phyloP scores from a whole-genome alignment of 768 basidiomycete species.

The Tricholoma bakamatsutake region DNA sequence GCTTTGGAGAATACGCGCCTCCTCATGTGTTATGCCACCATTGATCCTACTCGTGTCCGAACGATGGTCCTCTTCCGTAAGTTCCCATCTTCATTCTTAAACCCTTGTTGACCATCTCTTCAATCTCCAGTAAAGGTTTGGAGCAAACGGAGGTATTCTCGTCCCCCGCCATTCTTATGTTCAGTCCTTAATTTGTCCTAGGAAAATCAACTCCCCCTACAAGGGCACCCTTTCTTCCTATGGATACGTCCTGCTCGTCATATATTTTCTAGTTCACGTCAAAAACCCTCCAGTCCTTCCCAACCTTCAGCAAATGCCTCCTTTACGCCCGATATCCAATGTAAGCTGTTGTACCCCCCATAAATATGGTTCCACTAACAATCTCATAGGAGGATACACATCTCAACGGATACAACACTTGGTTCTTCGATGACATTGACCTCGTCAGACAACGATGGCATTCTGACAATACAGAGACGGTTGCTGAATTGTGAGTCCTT shows the following conservation, averaged over 20 bases:
- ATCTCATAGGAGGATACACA: slow-evolving; percentile 66
- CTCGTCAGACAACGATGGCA: slow-evolving; percentile 88
- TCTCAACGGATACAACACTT: slow-evolving; percentile 76
- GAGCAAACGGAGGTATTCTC: slow-evolving; percentile 82
- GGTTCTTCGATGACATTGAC: slow-evolving; percentile 99
- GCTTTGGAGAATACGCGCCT: slow-evolving; percentile 96
- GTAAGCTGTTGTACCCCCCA: slow-evolving; percentile 30
- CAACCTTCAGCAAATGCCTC: slow-evolving; percentile 93
- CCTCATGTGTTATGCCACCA: slow-evolving; percentile 94
- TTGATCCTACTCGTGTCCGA: slow-evolving; percentile 90
- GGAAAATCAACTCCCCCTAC: slow-evolving; percentile 99
- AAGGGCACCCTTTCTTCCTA: slow-evolving; percentile 95
- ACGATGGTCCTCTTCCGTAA: slow-evolving; percentile 94
- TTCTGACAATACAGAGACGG: slow-evolving; percentile 87
- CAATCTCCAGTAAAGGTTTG: slow-evolving; percentile 84
- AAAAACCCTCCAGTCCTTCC: slow-evolving; percentile 96
- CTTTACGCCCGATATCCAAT: slow-evolving; percentile 78
- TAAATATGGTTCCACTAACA: slow-evolving; percentile 8
- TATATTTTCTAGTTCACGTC: slow-evolving; percentile 96
- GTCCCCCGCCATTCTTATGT: background rate
- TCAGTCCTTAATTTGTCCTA: slow-evolving; percentile 21
- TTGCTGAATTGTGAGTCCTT: slow-evolving; percentile 82
- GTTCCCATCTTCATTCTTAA: slow-evolving; percentile 28
- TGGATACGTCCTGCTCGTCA: slow-evolving; percentile 95
- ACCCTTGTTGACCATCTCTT: slow-evolving; percentile 12